Conservation (phyloP, 495 filamentous ascomycete genomes). For the Xylaria intraflava region DNA sequence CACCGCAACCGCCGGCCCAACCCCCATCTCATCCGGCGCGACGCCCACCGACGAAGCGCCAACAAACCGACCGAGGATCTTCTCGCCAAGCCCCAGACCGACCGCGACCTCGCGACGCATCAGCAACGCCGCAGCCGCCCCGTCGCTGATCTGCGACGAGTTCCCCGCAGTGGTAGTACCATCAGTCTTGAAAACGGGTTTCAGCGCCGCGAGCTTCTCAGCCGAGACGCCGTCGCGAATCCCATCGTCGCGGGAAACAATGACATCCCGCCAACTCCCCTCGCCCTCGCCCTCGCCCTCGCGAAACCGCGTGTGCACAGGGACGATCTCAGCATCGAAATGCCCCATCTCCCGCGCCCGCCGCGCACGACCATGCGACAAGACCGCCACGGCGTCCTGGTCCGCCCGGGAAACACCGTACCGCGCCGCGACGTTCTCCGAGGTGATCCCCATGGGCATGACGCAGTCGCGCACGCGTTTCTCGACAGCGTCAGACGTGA, state of each 20-base stretch:
- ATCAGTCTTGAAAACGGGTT: conserved; percentile 71
- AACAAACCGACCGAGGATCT: conserved; percentile 75
- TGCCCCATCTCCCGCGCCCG: conserved; percentile 59
- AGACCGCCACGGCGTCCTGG: conserved; percentile 76
- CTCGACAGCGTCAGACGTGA: conserved; percentile 50
- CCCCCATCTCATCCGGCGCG: conserved; percentile 86
- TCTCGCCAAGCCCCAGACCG: conserved; percentile 58
- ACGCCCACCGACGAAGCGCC: conserved; percentile 67
- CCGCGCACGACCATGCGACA: conserved; percentile 63
- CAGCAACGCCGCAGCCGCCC: conserved; percentile 73
- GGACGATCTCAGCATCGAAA: conserved; percentile 74
- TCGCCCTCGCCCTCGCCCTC: conserved; percentile 54
- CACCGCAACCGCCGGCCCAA: conserved; percentile 80
- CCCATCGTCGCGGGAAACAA: conserved; percentile 72
- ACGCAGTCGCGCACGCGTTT: conserved; percentile 73
- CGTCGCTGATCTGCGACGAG: conserved; percentile 79
- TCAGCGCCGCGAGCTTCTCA: conserved; percentile 68
- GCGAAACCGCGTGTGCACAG: conserved; percentile 61
- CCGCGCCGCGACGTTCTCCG: conserved; percentile 77
- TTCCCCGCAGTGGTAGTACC: conserved; percentile 83
- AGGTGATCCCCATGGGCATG: conserved; percentile 91
- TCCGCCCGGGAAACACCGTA: conserved; percentile 68
- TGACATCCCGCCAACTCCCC: conserved; percentile 49
- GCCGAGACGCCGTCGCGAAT: conserved; percentile 59
- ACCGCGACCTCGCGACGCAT: conserved; percentile 80